Conservation (phyloP, 1,284 basidiomycete genomes). For the Caloboletus inedulis region DNA sequence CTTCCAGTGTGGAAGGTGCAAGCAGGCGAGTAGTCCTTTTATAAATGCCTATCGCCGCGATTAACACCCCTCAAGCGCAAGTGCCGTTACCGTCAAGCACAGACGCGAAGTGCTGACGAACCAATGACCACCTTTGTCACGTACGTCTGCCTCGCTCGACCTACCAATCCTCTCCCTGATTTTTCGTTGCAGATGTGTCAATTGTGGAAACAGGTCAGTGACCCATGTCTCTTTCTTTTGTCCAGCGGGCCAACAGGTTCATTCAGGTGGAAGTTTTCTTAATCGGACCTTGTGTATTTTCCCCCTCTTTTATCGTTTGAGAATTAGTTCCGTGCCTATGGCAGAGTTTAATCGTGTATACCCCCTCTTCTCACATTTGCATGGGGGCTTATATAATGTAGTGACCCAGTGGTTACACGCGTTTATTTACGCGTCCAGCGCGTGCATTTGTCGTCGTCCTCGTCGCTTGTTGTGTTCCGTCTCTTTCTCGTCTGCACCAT, state of each 20-base stretch:
- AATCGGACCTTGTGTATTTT: constrained; percentile 20
- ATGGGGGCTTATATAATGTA: constrained; percentile 20
- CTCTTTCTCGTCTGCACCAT: constrained; percentile 27
- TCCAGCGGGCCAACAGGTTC: constrained; percentile 6
- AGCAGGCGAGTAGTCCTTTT: constrained; percentile 50
- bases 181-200: constrained; percentile 43
- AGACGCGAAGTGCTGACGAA: constrained; percentile 93
- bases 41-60: neutral
- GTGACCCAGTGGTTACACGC: constrained; percentile 4
- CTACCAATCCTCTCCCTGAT: neutral
- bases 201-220: constrained; percentile 56
- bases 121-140: constrained; percentile 87
- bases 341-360: constrained; percentile 23
- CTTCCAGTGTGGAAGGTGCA: constrained; percentile 96
- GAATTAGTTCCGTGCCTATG: neutral
- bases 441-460: neutral
- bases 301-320: constrained; percentile 8
- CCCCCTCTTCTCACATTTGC: neutral
- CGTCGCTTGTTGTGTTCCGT: neutral
- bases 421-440: constrained; percentile 13
- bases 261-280: constrained; percentile 67
- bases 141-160: constrained; percentile 36
- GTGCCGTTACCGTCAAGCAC: constrained; percentile 91
- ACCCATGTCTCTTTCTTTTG: neutral
- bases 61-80: constrained; percentile 55